Evolutionary conservation across 2,329 filamentous ascomycete genomes (phyloP).

Genomic region (Diaporthe nobilis): DNA sequence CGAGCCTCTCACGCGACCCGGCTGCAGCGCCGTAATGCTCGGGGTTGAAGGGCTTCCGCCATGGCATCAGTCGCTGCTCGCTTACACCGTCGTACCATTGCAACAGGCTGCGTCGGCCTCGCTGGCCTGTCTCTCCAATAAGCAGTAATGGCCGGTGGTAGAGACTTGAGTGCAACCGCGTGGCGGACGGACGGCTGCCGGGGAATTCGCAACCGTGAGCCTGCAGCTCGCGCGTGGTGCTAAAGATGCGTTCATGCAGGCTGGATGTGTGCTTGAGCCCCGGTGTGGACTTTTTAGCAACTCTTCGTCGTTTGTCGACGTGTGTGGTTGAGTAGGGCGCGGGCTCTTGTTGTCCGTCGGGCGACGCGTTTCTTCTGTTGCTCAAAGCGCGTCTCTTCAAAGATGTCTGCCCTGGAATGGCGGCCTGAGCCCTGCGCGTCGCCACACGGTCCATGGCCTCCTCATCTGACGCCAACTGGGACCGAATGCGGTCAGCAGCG

Average conservation of each 20-base stretch:
- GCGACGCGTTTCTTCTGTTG: conserved; percentile 19
- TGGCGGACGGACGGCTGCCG: neutral
- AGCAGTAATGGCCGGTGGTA: conserved; percentile 68
- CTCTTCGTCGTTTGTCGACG: conserved; percentile 22
- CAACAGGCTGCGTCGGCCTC: conserved; percentile 57
- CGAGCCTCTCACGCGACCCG: conserved; percentile 59
- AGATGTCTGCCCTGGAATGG: neutral
- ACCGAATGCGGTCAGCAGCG: conserved; percentile 35
- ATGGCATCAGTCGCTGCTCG: conserved; percentile 67
- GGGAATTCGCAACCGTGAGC: conserved; percentile 46
- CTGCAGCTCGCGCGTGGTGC: conserved; percentile 8
- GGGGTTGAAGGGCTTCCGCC: conserved; percentile 70
- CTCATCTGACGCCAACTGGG: conserved; percentile 28
- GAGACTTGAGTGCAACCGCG: conserved; percentile 52
- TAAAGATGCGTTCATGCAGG: conserved; percentile 46
- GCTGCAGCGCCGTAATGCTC: conserved; percentile 45
- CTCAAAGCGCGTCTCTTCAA: conserved; percentile 20
- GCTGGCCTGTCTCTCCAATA: conserved; percentile 50
- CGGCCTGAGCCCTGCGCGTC: neutral
- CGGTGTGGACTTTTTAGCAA: neutral
- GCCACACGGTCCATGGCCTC: neutral
- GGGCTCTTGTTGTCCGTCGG: neutral
- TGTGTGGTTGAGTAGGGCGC: neutral
- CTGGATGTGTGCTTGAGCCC: conserved; percentile 20
- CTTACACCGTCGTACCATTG: conserved; percentile 66